Conservation (phyloP, 129 eudicot genomes). For the Artemisia argyi region DNA sequence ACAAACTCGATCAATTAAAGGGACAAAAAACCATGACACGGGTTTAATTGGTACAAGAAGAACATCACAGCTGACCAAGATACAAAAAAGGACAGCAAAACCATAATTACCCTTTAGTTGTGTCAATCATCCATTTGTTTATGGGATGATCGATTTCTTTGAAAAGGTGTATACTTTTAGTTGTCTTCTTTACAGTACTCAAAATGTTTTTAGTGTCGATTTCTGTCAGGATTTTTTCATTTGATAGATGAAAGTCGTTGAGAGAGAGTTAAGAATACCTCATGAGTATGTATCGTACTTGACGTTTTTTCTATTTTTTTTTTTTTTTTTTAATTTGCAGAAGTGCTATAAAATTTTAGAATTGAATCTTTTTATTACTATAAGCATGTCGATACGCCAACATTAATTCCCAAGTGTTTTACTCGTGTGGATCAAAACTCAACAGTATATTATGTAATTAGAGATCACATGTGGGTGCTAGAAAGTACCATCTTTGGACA, state of each 20-base stretch:
- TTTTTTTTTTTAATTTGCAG: constrained; percentile 23
- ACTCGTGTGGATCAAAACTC: background rate
- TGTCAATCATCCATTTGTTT: constrained; percentile 18
- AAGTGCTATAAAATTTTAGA: constrained; percentile 53
- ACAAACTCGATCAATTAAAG: constrained; percentile 9
- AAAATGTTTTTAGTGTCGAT: constrained; percentile 10
- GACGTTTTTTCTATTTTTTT: too few relatives aligned
- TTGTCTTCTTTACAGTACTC: constrained; percentile 21
- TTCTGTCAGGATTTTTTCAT: constrained; percentile 25
- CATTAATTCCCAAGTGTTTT: background rate
- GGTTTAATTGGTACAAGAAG: background rate
- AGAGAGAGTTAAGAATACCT: constrained; percentile 22
- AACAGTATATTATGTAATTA: too few relatives aligned
- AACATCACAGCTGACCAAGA: constrained; percentile 15
- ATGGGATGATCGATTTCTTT: constrained; percentile 23
- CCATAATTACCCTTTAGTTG: background rate
- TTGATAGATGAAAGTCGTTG: background rate
- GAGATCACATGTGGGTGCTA: constrained; percentile 12
- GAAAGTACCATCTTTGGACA: background rate
- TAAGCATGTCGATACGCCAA: constrained; percentile 16
- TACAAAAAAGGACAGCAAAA: constrained; percentile 1
- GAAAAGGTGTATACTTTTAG: constrained; percentile 51
- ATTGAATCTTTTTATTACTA: constrained; percentile 11
- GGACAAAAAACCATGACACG: constrained; percentile 6
- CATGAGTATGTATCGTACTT: constrained; percentile 36